Conservation (phyloP, 192 early-diverging fungal genomes). For the Jimgerdemannia flammicorona region DNA sequence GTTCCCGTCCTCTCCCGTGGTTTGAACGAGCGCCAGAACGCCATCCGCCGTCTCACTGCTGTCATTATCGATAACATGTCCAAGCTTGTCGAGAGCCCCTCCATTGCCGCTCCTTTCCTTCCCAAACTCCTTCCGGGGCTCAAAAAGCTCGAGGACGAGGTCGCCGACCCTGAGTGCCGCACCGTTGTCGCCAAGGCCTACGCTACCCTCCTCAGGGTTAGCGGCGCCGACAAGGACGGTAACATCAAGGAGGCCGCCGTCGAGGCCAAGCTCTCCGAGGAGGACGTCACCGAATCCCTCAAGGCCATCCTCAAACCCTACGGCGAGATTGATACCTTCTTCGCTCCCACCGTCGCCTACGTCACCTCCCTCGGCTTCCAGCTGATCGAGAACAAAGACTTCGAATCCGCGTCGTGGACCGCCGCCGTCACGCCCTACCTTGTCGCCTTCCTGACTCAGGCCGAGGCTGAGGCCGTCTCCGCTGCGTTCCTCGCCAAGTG, state of each 20-base stretch:
- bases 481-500: slow-evolving; percentile 41
- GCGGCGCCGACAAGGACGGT: slow-evolving; percentile 46
- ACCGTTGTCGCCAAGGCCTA: slow-evolving; percentile 61
- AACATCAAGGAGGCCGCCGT: slow-evolving; percentile 50
- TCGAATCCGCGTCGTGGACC: slow-evolving; percentile 66
- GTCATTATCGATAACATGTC: slow-evolving; percentile 92
- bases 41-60: slow-evolving; percentile 69
- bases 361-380: slow-evolving; percentile 52
- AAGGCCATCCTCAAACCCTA: slow-evolving; percentile 39
- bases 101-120: slow-evolving; percentile 77
- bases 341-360: slow-evolving; percentile 51
- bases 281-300: slow-evolving; percentile 22
- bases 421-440: slow-evolving; percentile 53
- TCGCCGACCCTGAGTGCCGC: slow-evolving; percentile 77
- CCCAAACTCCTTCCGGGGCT: slow-evolving; percentile 73
- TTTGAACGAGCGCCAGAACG: slow-evolving; percentile 62
- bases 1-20: slow-evolving; percentile 71
- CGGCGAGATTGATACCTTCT: slow-evolving; percentile 44
- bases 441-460: slow-evolving; percentile 48
- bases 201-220: slow-evolving; percentile 65
- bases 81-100: slow-evolving; percentile 81
- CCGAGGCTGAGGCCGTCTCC: slow-evolving; percentile 45
- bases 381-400: slow-evolving; percentile 60
- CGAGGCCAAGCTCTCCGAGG: slow-evolving; percentile 35
- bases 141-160: slow-evolving; percentile 70